Percentiles rank a stretch among this genome's conserved stretches.
Conservation (phyloP, 352 stramenopile species). For the Phytophthora aleatoria region DNA sequence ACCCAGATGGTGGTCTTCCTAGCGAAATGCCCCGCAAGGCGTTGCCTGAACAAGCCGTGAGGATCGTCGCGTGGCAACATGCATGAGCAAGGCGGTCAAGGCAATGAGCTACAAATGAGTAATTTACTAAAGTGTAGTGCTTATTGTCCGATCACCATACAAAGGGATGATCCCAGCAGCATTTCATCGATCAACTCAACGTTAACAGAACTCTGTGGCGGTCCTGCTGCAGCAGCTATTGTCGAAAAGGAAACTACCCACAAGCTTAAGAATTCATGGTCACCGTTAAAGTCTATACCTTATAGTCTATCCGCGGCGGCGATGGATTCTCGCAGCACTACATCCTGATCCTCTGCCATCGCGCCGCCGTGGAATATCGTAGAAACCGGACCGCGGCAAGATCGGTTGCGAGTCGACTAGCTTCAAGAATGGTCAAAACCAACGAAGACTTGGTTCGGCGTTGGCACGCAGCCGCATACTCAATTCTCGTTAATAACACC, state of each 20-base stretch:
- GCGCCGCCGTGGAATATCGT: slow-evolving; percentile 10
- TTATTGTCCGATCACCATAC: no score
- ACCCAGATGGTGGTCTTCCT: no score
- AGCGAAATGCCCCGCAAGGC: background rate
- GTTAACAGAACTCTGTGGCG: background rate
- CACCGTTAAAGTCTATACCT: no score
- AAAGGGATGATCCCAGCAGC: no score
- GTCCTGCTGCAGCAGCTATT: no score
- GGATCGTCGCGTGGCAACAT: background rate
- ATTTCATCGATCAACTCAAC: background rate
- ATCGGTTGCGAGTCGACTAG: slow-evolving; percentile 12
- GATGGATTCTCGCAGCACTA: no score
- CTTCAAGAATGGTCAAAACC: background rate
- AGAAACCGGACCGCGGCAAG: slow-evolving; percentile 6
- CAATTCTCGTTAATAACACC: slow-evolving; percentile 4
- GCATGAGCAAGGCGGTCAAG: no score
- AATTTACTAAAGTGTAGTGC: no score
- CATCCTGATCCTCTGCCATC: slow-evolving; percentile 1
- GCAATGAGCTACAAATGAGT: no score
- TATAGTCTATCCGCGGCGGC: no score
- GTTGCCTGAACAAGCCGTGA: background rate
- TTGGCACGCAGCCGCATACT: background rate
- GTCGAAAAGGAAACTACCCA: no score
- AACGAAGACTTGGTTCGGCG: background rate
- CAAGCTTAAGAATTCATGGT: no score